Evolutionary conservation across 1,284 basidiomycete species (phyloP), one percentile per base, ranked within the genome.

Genomic region (Fomitopsis palustris): DNA sequence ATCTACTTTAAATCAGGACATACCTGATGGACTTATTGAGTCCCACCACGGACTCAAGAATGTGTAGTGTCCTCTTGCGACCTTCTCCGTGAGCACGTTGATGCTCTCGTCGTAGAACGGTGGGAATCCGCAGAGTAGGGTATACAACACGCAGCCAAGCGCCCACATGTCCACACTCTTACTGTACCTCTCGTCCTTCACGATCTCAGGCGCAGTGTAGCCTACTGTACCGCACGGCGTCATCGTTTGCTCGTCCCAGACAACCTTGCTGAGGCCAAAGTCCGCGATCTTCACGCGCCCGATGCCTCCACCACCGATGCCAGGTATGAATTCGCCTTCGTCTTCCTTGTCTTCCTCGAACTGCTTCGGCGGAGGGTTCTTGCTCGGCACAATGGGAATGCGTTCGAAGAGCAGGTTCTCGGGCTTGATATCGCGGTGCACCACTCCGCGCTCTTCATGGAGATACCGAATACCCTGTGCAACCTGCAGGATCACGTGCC

Each of bases 111-210:
- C 97, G 75, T 99, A 99, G 79, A 99, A 99, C 0, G 97, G 93
- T 56, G 95, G 95, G 79, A 98, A 98, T 55, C 96, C 97, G 70
- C 97, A 99, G n/a, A 99, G 85, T 2, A 99, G 79, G 1, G 97
- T 99, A 77, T 99, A 99, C 4, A 99, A 82, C 23, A 99, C 97
- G 74, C 97, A 99, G 31, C 97, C 97, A 41, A 99, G 78, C 3
- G 97, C 97, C 97, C 97, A 99, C 97, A 99, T 99, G 74, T 99
- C 97, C 58, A 99, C 97, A 69, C 91, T 94, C 78, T 98, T 98
- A 73, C 90, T 94, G 74, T 99, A 99, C 27, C 96, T 85, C 78
- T 99, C 96, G 73, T 99, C 97, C 78, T 98, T 98, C 70, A 99
- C 97, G 64, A 99, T 99, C 76, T 99, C 97, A 2, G 97, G 97